Conservation (phyloP, 2,329 filamentous ascomycete genomes). For the Aspergillus floridensis region DNA sequence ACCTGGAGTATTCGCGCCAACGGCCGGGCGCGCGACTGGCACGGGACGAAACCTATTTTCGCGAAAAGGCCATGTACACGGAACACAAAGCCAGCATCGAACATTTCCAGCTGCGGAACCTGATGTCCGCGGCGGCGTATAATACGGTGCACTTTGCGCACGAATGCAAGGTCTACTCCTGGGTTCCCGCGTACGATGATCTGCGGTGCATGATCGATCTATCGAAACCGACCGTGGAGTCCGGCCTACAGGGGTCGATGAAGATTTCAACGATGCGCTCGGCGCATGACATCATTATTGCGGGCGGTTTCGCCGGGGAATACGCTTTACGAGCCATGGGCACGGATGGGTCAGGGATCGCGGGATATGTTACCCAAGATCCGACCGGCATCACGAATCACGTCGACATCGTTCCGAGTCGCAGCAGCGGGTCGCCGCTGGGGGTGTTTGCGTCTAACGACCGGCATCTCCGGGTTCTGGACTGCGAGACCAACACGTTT, state of each 20-base stretch:
- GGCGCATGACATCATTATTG: conserved; percentile 50
- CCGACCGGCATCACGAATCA: conserved; percentile 57
- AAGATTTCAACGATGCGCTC: conserved; percentile 55
- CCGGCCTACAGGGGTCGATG: conserved; percentile 36
- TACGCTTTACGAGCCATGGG: conserved; percentile 50
- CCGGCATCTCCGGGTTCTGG: conserved; percentile 53
- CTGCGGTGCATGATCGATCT: conserved; percentile 51
- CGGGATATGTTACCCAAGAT: conserved; percentile 51
- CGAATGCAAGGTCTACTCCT: conserved; percentile 49
- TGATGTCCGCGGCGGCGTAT: conserved; percentile 54
- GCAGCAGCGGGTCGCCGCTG: conserved; percentile 48
- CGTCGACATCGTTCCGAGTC: conserved; percentile 52
- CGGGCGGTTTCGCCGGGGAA: conserved; percentile 58
- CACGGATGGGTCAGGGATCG: conserved; percentile 31
- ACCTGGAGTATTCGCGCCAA: conserved; percentile 31
- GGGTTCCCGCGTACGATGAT: conserved; percentile 46
- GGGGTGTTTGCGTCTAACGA: conserved; percentile 61
- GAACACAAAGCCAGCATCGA: conserved; percentile 50
- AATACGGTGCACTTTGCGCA: conserved; percentile 57
- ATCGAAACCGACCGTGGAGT: conserved; percentile 39
- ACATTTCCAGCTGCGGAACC: conserved; percentile 60
- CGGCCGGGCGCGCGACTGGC: conserved; percentile 31
- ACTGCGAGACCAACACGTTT: conserved; percentile 49
- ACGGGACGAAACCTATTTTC: conserved; percentile 47
- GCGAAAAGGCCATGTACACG: conserved; percentile 50